Evolutionary conservation across 2,329 filamentous ascomycete species (phyloP).

Genomic region (Hypomyces rosellus): DNA sequence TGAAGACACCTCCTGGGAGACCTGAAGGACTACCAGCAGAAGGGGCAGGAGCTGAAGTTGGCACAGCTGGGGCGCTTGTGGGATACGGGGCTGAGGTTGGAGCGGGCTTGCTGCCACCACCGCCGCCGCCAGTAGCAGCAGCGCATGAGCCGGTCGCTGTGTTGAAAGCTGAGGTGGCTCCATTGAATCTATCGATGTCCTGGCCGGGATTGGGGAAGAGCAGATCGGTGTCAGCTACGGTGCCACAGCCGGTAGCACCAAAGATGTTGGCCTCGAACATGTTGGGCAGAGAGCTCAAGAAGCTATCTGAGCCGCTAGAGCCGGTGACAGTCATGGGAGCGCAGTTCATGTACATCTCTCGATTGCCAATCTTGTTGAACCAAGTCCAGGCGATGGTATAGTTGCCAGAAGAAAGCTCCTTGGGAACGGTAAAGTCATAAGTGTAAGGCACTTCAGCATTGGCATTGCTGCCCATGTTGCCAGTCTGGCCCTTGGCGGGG

Average conservation of each 20-base stretch:
- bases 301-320: slow-evolving; percentile 39
- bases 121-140: too few species aligned
- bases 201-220: slow-evolving; percentile 58
- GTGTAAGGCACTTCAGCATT: slow-evolving; percentile 40
- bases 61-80: not conserved
- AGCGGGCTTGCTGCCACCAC: too few species aligned
- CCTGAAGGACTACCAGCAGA: slow-evolving; percentile 1
- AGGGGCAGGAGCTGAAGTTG: not conserved
- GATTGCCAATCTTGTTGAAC: slow-evolving; percentile 89
- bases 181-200: too few species aligned
- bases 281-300: slow-evolving; percentile 58
- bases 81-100: too few species aligned
- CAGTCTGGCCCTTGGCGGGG: slow-evolving; percentile 51
- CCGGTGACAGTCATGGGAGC: slow-evolving; percentile 64
- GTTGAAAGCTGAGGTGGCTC: too few species aligned
- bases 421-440: slow-evolving; percentile 67
- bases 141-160: too few species aligned
- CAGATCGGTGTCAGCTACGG: too few species aligned
- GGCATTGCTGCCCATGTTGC: slow-evolving; percentile 51
- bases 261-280: slow-evolving; percentile 69
- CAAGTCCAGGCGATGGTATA: slow-evolving; percentile 88
- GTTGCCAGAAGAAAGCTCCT: slow-evolving; percentile 64
- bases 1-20: slow-evolving; percentile 35
- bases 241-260: too few species aligned
- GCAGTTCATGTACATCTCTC: slow-evolving; percentile 98